Percentiles rank a stretch among this genome's conserved stretches.
Evolutionary conservation across 441 rosid species (phyloP).

Genomic region (Metrosideros polymorpha): DNA sequence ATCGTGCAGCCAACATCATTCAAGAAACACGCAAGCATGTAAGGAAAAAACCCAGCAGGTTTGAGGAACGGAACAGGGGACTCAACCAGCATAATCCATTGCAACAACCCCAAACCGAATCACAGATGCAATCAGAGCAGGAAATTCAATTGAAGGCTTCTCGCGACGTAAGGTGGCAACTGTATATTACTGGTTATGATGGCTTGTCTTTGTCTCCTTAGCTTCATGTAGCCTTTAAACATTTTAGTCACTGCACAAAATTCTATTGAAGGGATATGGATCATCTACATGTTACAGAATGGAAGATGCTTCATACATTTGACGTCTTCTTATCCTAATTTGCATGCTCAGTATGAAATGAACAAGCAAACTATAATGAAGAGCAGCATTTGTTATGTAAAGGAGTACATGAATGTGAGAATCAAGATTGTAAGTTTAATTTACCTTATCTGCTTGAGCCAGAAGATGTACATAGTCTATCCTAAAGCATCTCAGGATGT

Average conservation of each 20-base stretch:
- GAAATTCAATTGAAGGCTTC: conserved; percentile 71
- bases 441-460: not conserved
- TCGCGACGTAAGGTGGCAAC: conserved; percentile 80
- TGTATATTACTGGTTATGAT: conserved; percentile 32
- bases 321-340: not conserved
- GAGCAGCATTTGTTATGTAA: not conserved
- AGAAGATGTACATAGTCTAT: not conserved
- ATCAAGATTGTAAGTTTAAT: not conserved
- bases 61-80: conserved; percentile 16
- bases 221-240: not conserved
- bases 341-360: not conserved
- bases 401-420: not conserved
- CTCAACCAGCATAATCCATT: not conserved
- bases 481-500: not conserved
- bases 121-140: conserved; percentile 28
- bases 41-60: conserved; percentile 30
- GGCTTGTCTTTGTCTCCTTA: not conserved
- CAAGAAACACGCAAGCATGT: conserved; percentile 61
- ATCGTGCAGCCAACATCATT: conserved; percentile 50
- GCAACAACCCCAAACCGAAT: conserved; percentile 20
- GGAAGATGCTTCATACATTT: not conserved
- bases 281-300: not conserved
- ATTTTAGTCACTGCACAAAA: not conserved
- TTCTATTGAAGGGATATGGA: not conserved
- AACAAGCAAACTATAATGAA: not conserved